These are phyloP conservation scores for Begonia peltatifolia DNA, from an alignment of 306 rosid genomes.

Conservation along the genomic window DNA sequence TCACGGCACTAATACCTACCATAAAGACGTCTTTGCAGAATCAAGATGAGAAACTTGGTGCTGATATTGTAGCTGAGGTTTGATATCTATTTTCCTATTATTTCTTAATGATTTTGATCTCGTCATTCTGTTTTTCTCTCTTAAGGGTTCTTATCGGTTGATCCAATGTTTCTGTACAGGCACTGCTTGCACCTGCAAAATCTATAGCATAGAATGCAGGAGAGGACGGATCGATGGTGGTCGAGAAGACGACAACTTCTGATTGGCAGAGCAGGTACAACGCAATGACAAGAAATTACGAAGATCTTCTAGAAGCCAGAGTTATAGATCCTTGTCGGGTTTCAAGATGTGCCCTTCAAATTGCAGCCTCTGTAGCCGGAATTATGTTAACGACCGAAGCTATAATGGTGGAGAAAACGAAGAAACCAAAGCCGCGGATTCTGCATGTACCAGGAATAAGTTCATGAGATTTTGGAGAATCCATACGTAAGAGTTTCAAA, in stretches of 20 bases:
- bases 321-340: slow-evolving; percentile 85
- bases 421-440: slow-evolving; percentile 38
- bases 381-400: slow-evolving; percentile 79
- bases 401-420: slow-evolving; percentile 59
- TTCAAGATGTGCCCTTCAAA: slow-evolving; percentile 85
- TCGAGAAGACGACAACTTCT: slow-evolving; percentile 49
- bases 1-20: slow-evolving; percentile 47
- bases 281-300: slow-evolving; percentile 64
- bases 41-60: slow-evolving; percentile 75
- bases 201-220: slow-evolving; percentile 80
- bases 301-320: slow-evolving; percentile 78
- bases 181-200: slow-evolving; percentile 80
- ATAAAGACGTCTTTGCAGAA: slow-evolving; percentile 56
- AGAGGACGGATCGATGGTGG: slow-evolving; percentile 70
- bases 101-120: too few species aligned
- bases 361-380: slow-evolving; percentile 75
- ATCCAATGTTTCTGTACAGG: slow-evolving; percentile 21
- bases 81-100: slow-evolving; percentile 4
- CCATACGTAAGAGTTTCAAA: too few species aligned
- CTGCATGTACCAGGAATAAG: slow-evolving; percentile 69
- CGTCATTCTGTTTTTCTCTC: neutral
- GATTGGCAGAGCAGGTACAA: slow-evolving; percentile 78
- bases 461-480: slow-evolving; percentile 17
- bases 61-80: slow-evolving; percentile 86
- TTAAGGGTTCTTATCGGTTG: neutral